phyloP scores from a whole-genome alignment of 139 green algal genomes.

The Dunaliella primolecta region DNA sequence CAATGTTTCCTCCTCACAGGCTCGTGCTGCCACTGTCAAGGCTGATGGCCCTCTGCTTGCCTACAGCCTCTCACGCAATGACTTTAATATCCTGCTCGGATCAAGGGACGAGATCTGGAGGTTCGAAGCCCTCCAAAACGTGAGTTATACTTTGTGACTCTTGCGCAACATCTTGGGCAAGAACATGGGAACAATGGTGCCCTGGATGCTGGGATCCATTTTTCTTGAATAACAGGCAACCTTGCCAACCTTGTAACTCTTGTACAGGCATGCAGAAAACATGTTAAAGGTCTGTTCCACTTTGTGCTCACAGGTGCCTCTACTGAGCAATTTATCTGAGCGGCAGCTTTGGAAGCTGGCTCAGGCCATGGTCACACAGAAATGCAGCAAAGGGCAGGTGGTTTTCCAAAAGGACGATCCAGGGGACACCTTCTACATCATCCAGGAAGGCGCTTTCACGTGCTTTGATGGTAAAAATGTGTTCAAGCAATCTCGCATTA shows the following conservation, averaged over 20 bases:
- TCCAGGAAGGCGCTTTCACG: slow-evolving; percentile 74
- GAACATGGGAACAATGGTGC: too few species aligned
- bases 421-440: slow-evolving; percentile 85
- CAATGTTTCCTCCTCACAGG: too few species aligned
- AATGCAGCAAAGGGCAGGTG: slow-evolving; percentile 40
- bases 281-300: slow-evolving; percentile 52
- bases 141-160: slow-evolving; percentile 13
- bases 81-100: slow-evolving; percentile 84
- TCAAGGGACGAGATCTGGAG: slow-evolving; percentile 80
- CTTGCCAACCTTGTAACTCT: too few species aligned
- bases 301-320: slow-evolving; percentile 52
- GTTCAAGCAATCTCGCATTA: not conserved
- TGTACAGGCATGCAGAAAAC: too few species aligned
- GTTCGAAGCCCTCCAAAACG: slow-evolving; percentile 77
- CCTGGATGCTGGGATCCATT: too few species aligned
- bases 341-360: slow-evolving; percentile 78
- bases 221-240: too few species aligned
- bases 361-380: slow-evolving; percentile 39
- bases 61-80: slow-evolving; percentile 57
- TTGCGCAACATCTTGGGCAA: too few species aligned
- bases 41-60: slow-evolving; percentile 58
- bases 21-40: slow-evolving; percentile 39
- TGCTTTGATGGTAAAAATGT: slow-evolving; percentile 54
- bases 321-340: slow-evolving; percentile 72
- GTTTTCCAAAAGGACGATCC: slow-evolving; percentile 65